Base-by-base conservation (phyloP, 1,139 yeast genomes). In the Maudiozyma humilis region DNA sequence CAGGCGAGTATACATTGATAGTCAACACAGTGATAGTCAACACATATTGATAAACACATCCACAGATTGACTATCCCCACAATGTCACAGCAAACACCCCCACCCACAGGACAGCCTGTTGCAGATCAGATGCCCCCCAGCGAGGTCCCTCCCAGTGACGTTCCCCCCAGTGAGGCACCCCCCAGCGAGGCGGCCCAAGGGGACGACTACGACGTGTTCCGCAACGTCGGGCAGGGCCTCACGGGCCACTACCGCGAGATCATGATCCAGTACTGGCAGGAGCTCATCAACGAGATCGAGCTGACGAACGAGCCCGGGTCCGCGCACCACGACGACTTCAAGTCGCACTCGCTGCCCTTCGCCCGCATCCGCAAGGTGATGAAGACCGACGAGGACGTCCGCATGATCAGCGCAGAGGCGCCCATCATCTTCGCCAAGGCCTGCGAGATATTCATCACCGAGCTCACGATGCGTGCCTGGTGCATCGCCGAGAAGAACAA, bases 191-290 rank as follows among this genome's bases (percentile, higher is more conserved):
- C n/a, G n/a, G n/a, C n/a, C n/a, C n/a, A n/a, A 13, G 64, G 56
- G 12, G 71, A 67, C 3, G 69, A 69, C 19, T 65, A 67, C 44
- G 91, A 87, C 44, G 93, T 89, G 2, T 91, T 91, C 63, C 78
- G 82, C 52, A 91, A 91, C 62, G 97, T 91, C 3, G 96, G 95
- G 1, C 96, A 87, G 60, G 98, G 98, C 1, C 71, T 91, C 34
- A 72, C 74, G 1, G 96, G 96, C 1, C 78, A 76, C 47, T 83
- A 88, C 64, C 75, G 88, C 49, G 91, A 86, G 55, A 75, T 82
- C 68, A 84, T 91, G 91, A 82, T 89, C 76, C 89, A 84, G 52
- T 91, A 89, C 63, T 91, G 98, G 98, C 98, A 91, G 67, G 94
- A 85, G 56, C 79, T 91, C 10, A 89, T 91, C 64, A 88, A 88